Evolutionary conservation across 805 yeast species (phyloP), one percentile per base, ranked within the genome.

Genomic region (Diddensiella caesifluorescens): DNA sequence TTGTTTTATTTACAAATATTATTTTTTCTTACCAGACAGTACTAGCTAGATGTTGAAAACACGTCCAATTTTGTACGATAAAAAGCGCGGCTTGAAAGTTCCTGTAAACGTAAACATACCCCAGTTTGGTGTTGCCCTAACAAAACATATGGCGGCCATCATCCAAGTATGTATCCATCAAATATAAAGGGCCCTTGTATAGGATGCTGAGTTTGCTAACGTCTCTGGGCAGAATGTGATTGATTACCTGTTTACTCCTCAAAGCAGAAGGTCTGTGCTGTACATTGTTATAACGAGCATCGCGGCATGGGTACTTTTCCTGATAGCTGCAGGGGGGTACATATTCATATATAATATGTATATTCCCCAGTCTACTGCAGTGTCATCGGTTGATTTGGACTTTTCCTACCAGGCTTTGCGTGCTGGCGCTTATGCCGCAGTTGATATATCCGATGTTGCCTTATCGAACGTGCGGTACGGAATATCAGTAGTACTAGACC

Each of bases 391-490:
- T 28, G 42, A 48, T 28, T 44, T 55, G 31, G 54, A 49, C 35
- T 52, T 44, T 32, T 40, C 49, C 15, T 39, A 33, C 18, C 35
- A 35, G 15, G 28, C 34, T n/a, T 39, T 41, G 12, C 39, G 41
- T 15, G 47, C 45, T 9, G 57, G 49, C 10, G 42, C 39, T 2
- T 41, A 4, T 22, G 52, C 40, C 22, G 48, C 25, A 5, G 38
- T 26, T 23, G 46, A 44, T 34, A 37, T 28, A 13, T 42, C 52
- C 36, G 32, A 34, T 12, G 22, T 38, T 7, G 42, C 49, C 15
- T 43, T 51, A 22, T 53, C 49, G 18, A 36, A 42, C 45, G 43
- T 47, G 27, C 53, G 51, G 29, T 64, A 62, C 42, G 43, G 47
- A 18, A 46, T 64, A 10, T 40, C 41, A 2, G 49, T 64, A 7